These are phyloP conservation scores for Sordariomycetes sp. DNA, from an alignment of 2,329 filamentous ascomycete species.

Conservation along the genomic window DNA sequence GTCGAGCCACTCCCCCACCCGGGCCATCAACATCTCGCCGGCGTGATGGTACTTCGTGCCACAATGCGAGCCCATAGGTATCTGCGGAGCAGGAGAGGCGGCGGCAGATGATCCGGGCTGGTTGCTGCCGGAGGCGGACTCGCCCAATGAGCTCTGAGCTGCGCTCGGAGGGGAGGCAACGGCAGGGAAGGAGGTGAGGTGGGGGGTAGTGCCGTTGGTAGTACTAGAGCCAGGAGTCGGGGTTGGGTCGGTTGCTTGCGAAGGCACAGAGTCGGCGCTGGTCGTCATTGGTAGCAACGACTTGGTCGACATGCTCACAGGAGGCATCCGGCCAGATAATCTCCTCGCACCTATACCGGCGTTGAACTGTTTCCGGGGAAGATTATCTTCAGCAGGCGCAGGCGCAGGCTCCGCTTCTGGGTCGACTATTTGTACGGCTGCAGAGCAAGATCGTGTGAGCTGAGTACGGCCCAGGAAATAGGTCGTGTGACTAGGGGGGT, in stretches of 20 bases:
- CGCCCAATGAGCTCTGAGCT: conserved; percentile 1
- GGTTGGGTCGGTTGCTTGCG: conserved; percentile 15
- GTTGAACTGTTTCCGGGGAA: conserved; percentile 25
- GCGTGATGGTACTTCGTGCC: conserved; percentile 25
- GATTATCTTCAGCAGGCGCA: conserved; percentile 10
- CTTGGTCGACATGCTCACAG: conserved; percentile 4
- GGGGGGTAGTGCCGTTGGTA: conserved; percentile 1
- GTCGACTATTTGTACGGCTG: conserved; percentile 44
- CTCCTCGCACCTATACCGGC: conserved; percentile 19
- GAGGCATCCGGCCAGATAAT: conserved; percentile 25
- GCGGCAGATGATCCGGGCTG: neutral
- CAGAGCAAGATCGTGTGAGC: neutral
- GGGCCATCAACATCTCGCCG: conserved; percentile 52
- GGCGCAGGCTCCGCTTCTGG: conserved; percentile 18
- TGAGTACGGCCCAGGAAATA: neutral
- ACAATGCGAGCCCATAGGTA: conserved; percentile 2
- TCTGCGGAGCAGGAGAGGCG: conserved; percentile 1
- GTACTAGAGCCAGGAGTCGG: neutral
- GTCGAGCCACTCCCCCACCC: conserved; percentile 76
- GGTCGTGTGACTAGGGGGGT: neutral
- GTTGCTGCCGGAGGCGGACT: neutral
- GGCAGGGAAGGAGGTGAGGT: conserved; percentile 15
- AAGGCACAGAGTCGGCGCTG: conserved; percentile 1
- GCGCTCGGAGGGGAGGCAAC: neutral
- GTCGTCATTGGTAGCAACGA: conserved; percentile 1